Conservation (phyloP, 345 rosid species). For the Salix arbutifolia region DNA sequence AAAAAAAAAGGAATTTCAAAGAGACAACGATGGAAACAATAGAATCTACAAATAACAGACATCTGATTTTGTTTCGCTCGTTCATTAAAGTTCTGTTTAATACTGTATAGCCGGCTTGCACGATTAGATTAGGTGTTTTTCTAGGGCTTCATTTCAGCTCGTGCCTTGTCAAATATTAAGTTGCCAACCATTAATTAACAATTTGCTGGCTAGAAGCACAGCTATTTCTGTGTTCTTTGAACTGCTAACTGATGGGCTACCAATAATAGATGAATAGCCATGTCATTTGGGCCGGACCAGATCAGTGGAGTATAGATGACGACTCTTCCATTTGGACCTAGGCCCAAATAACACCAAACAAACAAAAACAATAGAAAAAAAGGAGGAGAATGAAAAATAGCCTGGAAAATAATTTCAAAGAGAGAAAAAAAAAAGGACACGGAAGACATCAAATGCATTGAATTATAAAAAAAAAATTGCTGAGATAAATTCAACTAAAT, state of each 20-base stretch:
- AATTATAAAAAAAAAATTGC: too few species aligned
- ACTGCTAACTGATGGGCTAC: neutral
- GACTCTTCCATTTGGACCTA: too few species aligned
- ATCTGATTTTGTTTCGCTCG: constrained; percentile 25
- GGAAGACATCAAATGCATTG: too few species aligned
- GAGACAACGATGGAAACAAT: constrained; percentile 8
- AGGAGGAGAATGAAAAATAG: too few species aligned
- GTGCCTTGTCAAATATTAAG: neutral
- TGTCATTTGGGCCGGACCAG: too few species aligned
- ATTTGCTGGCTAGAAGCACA: neutral
- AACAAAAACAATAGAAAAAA: too few species aligned
- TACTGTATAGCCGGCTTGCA: constrained; percentile 7
- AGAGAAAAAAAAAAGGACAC: too few species aligned
- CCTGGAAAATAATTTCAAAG: too few species aligned
- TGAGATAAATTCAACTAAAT: too few species aligned
- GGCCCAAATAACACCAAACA: too few species aligned
- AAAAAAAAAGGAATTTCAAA: neutral
- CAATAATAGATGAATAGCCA: neutral
- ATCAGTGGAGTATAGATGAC: too few species aligned
- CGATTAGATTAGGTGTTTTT: neutral
- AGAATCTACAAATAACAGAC: constrained; percentile 22
- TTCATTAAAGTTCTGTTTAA: neutral
- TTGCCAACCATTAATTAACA: neutral
- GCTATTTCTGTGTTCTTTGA: constrained; percentile 1
- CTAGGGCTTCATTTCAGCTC: neutral